Base-by-base conservation (phyloP, 2,329 filamentous ascomycete genomes). In the Juglanconis oblonga region DNA sequence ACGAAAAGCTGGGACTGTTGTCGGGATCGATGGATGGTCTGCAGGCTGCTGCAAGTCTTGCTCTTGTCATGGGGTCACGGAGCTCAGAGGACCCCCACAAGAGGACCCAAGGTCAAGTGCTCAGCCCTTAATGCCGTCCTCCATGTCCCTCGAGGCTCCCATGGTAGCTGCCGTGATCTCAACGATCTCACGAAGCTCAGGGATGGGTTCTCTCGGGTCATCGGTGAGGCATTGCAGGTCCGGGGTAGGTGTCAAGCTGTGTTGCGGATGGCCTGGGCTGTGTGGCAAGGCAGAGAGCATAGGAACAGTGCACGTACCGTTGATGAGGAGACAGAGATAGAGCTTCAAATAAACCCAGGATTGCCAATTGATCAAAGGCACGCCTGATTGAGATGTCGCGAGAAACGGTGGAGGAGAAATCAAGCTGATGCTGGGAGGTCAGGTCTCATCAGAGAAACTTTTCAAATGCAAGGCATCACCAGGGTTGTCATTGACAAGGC, bases 381-480 rank as follows among this genome's bases (percentile, higher is more conserved):
- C 13, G 35, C 24, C 40, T 50, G 35, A 29, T 32, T 4, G 48
- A 42, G 38, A 9, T 13, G 36, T 13, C 33, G 14, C 53, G 42
- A 31, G 42, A 35, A n/a, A 24, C 11, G 45, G 48, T 54, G 9
- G 52, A 35, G 48, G 50, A 44, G 10, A 31, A 10, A n/a, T 14
- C 29, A 11, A 42, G 53, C 36, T 57, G 50, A 45, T 36, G 53
- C 33, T 44, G 31, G 44, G 44, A 29, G 33, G 53, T 55, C 40
- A 48, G 48, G 32, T 35, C 53, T 29, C 53, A 24, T 49, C 50
- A 48, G 53, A 62, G 57, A 62, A 62, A 62, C 42, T 60, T 62
- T 60, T 62, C 53, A 54, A 38, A 47, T 48, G 33, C 38, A 38
- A 50, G 38, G 55, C 59, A 60, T 60, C 61, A 57, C 53, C 53